Conservation (phyloP, 768 basidiomycete genomes). For the Cystobasidium ongulense region DNA sequence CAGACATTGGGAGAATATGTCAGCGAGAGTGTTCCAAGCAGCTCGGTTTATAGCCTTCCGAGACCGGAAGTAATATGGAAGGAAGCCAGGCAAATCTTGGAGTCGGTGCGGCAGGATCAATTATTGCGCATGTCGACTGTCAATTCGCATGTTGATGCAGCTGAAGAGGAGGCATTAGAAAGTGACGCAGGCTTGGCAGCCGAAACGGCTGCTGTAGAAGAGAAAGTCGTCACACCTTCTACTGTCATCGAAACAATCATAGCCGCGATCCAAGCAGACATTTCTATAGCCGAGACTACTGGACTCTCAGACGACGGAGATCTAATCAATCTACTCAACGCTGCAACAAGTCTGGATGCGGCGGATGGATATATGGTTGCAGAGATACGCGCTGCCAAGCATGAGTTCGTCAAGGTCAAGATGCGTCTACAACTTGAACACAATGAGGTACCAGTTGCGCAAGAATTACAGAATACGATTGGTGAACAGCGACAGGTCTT, state of each 20-base stretch:
- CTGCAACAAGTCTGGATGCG: background rate
- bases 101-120: background rate
- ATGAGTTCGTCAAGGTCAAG: background rate
- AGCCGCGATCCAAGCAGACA: background rate
- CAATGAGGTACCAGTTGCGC: background rate
- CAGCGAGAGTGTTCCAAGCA: background rate
- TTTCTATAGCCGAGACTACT: background rate
- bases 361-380: conserved; percentile 2
- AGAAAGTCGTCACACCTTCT: conserved; percentile 6
- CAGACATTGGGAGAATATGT: conserved; percentile 22
- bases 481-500: background rate
- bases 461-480: background rate
- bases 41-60: background rate
- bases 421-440: background rate
- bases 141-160: background rate
- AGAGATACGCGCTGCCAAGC: background rate
- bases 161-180: background rate
- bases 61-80: background rate
- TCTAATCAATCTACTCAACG: background rate
- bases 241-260: conserved; percentile 22
- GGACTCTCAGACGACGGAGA: background rate
- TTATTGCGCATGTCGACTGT: background rate
- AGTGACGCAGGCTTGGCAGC: background rate
- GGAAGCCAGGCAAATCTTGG: conserved; percentile 12
- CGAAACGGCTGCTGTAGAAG: background rate